phyloP scores from a whole-genome alignment of 2,329 filamentous ascomycete genomes.

The Microdochium nivale region DNA sequence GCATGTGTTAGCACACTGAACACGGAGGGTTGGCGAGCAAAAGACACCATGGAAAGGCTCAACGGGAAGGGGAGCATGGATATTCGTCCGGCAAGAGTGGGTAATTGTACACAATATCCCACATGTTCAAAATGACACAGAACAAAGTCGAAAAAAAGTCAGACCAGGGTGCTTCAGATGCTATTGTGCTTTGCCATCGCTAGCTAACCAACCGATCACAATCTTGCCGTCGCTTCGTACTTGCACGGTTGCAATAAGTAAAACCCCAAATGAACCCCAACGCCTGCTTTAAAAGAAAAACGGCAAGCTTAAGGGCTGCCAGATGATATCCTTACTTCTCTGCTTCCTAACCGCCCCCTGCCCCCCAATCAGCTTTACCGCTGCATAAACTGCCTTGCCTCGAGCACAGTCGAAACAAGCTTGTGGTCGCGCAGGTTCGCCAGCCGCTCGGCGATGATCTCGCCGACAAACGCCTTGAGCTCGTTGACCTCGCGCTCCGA shows the following conservation, averaged over 20 bases:
- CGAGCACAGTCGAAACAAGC: constrained; percentile 42
- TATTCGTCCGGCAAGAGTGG: too few relatives aligned
- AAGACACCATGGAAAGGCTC: background rate
- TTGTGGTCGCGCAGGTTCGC: constrained; percentile 33
- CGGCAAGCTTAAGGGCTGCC: too few relatives aligned
- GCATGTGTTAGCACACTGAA: too few relatives aligned
- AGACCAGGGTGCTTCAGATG: background rate
- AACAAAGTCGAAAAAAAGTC: background rate
- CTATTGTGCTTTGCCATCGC: too few relatives aligned
- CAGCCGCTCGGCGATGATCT: constrained; percentile 42
- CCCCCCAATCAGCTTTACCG: background rate
- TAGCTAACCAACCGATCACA: too few relatives aligned
- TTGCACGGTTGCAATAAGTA: too few relatives aligned
- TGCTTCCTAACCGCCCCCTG: too few relatives aligned
- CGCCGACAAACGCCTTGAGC: constrained; percentile 45
- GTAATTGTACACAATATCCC: background rate
- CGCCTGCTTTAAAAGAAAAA: too few relatives aligned
- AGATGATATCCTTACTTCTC: too few relatives aligned
- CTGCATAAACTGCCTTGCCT: constrained; percentile 37
- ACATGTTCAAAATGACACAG: background rate
- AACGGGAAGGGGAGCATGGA: background rate
- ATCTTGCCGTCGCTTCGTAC: too few relatives aligned
- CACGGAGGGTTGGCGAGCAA: too few relatives aligned
- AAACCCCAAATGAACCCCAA: too few relatives aligned
- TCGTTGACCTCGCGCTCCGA: constrained; percentile 31